Evolutionary conservation across 106 monocot genomes (phyloP).

Genomic region (Apostasia ramifera): DNA sequence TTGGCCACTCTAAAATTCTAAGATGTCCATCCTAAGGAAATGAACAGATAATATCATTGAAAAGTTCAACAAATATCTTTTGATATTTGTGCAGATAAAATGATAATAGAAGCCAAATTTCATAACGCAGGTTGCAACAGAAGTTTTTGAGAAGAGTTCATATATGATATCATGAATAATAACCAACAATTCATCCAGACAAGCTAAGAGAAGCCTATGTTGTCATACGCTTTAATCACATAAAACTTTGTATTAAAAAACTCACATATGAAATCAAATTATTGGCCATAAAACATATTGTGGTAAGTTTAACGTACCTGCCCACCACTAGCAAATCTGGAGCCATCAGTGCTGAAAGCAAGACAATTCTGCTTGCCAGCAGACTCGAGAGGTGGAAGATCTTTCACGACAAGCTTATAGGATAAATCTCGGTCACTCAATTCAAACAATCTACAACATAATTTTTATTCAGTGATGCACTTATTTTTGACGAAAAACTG

Average conservation of each 20-base stretch:
- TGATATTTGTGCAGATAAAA: background rate
- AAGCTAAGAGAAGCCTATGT: no score
- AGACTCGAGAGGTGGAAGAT: constrained; percentile 34
- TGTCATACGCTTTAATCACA: no score
- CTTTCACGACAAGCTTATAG: constrained; percentile 29
- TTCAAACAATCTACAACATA: constrained; percentile 48
- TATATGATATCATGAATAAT: no score
- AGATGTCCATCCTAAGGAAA: constrained; percentile 82
- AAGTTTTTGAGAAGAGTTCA: background rate
- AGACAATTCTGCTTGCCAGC: constrained; percentile 57
- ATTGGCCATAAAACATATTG: background rate
- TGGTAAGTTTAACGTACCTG: constrained; percentile 29
- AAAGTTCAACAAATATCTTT: background rate
- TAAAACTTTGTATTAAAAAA: background rate
- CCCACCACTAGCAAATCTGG: constrained; percentile 60
- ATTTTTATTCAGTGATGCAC: background rate
- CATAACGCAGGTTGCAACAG: background rate
- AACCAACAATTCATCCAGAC: no score
- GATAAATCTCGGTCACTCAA: constrained; percentile 31
- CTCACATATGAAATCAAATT: background rate
- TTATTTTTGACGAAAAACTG: background rate
- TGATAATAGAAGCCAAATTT: background rate
- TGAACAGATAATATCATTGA: background rate
- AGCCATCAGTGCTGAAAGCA: constrained; percentile 72
- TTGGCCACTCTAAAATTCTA: constrained; percentile 83